phyloP scores from a whole-genome alignment of 31 red algal genomes.

The Odonthalia washingtoniensis region DNA sequence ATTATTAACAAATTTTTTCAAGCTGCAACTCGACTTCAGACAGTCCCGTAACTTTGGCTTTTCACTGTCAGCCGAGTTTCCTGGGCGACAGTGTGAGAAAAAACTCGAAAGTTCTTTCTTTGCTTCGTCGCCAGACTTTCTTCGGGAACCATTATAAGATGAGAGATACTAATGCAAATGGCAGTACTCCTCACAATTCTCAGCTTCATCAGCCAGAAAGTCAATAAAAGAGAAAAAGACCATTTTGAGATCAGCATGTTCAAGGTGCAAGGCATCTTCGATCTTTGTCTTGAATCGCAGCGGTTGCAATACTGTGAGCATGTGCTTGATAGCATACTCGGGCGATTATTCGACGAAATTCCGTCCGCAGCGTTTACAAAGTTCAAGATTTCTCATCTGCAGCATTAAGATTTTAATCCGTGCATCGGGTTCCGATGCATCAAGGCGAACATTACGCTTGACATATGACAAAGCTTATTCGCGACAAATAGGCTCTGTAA shows the following conservation, averaged over 20 bases:
- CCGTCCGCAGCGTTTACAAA: background rate
- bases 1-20: background rate
- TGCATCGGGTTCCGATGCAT: slow-evolving; percentile 7
- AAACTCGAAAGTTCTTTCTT: background rate
- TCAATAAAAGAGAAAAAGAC: slow-evolving; percentile 1
- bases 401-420: background rate
- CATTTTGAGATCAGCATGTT: background rate
- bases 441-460: slow-evolving; percentile 14
- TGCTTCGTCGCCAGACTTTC: background rate
- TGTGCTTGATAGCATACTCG: background rate
- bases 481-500: background rate
- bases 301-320: slow-evolving; percentile 5
- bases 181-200: background rate
- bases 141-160: background rate
- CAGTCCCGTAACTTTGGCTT: background rate
- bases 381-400: background rate
- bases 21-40: background rate
- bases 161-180: background rate
- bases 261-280: slow-evolving; percentile 6
- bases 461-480: background rate
- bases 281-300: background rate
- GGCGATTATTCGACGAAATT: background rate
- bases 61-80: background rate
- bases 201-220: slow-evolving; percentile 16
- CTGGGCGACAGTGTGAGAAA: background rate